These are phyloP conservation scores for Russula griseocarnosa DNA, from an alignment of 768 basidiomycete genomes.

Conservation along the genomic window DNA sequence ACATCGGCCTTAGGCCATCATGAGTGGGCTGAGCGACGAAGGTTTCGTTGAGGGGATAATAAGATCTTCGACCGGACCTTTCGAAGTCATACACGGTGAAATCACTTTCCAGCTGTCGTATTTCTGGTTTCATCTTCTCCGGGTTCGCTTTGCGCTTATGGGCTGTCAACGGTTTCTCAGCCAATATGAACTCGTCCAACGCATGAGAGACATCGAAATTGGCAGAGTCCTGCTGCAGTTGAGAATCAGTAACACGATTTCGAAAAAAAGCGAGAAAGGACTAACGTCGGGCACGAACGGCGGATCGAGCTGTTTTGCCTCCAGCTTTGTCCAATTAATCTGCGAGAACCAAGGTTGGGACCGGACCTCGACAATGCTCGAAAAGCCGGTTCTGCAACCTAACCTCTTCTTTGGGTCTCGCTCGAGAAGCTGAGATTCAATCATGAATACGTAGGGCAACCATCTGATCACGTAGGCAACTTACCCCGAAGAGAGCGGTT, in stretches of 20 bases:
- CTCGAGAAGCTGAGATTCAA: constrained; percentile 65
- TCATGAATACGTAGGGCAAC: background rate
- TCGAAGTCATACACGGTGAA: constrained; percentile 88
- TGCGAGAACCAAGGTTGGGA: constrained; percentile 79
- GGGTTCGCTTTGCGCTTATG: constrained; percentile 84
- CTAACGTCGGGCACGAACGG: constrained; percentile 92
- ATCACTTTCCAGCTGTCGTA: constrained; percentile 92
- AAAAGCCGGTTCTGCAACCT: constrained; percentile 68
- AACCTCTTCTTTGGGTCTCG: constrained; percentile 73
- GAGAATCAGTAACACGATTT: constrained; percentile 15
- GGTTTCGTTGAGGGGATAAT: constrained; percentile 83
- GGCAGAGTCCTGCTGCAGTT: constrained; percentile 79
- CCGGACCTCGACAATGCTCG: constrained; percentile 75
- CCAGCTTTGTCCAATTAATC: constrained; percentile 77
- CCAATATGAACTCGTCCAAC: constrained; percentile 94
- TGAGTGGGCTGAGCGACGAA: constrained; percentile 32
- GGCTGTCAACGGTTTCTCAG: constrained; percentile 96
- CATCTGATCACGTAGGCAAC: constrained; percentile 30
- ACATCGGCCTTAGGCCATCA: background rate
- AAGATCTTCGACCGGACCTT: constrained; percentile 67
- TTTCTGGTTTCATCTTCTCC: constrained; percentile 86
- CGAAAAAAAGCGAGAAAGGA: constrained; percentile 29
- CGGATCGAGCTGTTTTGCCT: constrained; percentile 65
- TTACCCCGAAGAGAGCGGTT: constrained; percentile 61
- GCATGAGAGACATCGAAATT: constrained; percentile 98